Percentiles rank a stretch among this genome's conserved stretches.
Conservation (phyloP, 352 stramenopile species). For the Peronospora farinosa region DNA sequence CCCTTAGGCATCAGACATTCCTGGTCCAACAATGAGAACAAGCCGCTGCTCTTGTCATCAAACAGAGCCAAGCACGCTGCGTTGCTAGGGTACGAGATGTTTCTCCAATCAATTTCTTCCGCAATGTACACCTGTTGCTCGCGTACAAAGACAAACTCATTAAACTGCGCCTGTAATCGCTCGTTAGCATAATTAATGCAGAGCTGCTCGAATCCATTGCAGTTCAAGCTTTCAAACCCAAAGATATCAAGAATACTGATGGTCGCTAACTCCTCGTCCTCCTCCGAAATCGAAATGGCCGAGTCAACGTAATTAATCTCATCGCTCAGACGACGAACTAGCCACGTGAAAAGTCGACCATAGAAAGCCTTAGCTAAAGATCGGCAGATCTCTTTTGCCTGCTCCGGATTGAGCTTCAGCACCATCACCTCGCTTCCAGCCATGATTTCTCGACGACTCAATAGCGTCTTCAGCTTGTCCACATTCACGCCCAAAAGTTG, state of each 20-base stretch:
- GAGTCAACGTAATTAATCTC: slow-evolving; percentile 71
- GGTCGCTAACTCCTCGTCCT: slow-evolving; percentile 47
- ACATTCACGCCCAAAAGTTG: slow-evolving; percentile 82
- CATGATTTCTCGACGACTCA: slow-evolving; percentile 89
- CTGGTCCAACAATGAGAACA: slow-evolving; percentile 81
- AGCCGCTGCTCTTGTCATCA: slow-evolving; percentile 68
- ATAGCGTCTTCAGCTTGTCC: slow-evolving; percentile 74
- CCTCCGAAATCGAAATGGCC: slow-evolving; percentile 33
- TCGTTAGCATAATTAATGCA: slow-evolving; percentile 88
- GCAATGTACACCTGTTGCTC: slow-evolving; percentile 79
- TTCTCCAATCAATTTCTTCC: slow-evolving; percentile 83
- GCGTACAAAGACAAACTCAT: slow-evolving; percentile 85
- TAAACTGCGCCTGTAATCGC: slow-evolving; percentile 81
- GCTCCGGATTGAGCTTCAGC: slow-evolving; percentile 57
- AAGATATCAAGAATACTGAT: slow-evolving; percentile 89
- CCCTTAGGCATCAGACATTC: slow-evolving; percentile 82
- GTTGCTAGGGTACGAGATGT: slow-evolving; percentile 77
- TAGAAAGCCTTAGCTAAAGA: slow-evolving; percentile 96
- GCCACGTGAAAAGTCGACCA: slow-evolving; percentile 91
- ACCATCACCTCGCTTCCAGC: slow-evolving; percentile 87
- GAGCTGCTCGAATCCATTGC: slow-evolving; percentile 82
- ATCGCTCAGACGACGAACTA: slow-evolving; percentile 84
- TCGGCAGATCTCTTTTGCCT: slow-evolving; percentile 86
- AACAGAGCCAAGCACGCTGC: slow-evolving; percentile 73
- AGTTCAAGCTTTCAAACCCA: slow-evolving; percentile 78